Conservation (phyloP, 1,284 basidiomycete species). For the Pholiota adiposa region DNA sequence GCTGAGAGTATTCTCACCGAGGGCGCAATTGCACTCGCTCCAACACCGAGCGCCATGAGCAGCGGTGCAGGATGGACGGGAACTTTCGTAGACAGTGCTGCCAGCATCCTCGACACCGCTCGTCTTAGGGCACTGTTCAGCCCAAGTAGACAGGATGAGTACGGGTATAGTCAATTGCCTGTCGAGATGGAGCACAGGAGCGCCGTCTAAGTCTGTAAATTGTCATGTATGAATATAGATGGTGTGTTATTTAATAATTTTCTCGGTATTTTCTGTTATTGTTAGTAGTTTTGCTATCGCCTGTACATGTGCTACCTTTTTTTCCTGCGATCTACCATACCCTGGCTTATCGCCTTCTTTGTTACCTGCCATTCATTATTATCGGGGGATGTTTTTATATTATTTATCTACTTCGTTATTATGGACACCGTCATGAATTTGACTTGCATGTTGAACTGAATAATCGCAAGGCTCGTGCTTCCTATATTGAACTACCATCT, state of each 20-base stretch:
- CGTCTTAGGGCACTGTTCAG: constrained; percentile 36
- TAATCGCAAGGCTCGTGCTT: no score
- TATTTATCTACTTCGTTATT: neutral
- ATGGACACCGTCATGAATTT: neutral
- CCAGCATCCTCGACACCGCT: constrained; percentile 45
- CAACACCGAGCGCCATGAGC: constrained; percentile 16
- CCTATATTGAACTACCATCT: no score
- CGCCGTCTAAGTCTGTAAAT: neutral
- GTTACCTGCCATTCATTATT: neutral
- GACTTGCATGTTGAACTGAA: no score
- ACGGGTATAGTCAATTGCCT: constrained; percentile 71
- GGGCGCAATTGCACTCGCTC: constrained; percentile 25
- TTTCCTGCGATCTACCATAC: neutral
- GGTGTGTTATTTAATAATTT: neutral
- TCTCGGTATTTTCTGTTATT: neutral
- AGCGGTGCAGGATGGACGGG: constrained; percentile 42
- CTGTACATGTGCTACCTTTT: neutral
- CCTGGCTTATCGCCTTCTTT: neutral
- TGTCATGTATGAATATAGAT: neutral
- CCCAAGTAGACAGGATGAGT: constrained; percentile 39
- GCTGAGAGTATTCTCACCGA: constrained; percentile 69
- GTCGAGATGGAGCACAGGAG: constrained; percentile 59
- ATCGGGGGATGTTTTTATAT: neutral
- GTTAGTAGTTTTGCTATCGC: neutral
- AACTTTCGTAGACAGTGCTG: constrained; percentile 53